Conservation (phyloP, 2,329 filamentous ascomycete species). For the Penicillium sp. region DNA sequence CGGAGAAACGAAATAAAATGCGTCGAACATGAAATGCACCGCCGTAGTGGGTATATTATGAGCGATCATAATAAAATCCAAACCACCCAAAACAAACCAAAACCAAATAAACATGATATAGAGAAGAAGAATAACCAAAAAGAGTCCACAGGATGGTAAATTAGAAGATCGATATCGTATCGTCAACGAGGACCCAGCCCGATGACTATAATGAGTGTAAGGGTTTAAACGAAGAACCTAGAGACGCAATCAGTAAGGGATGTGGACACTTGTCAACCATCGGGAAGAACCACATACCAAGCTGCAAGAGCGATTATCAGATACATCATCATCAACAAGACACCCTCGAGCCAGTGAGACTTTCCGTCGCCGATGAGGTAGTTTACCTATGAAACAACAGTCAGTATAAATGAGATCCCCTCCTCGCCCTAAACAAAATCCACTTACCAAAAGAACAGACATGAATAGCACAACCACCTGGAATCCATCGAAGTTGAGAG, state of each 20-base stretch:
- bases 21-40: neutral
- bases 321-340: slow-evolving; percentile 60
- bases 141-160: neutral
- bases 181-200: neutral
- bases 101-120: neutral
- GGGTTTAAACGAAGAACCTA: slow-evolving; percentile 9
- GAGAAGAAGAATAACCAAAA: neutral
- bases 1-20: neutral
- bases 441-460: slow-evolving; percentile 46
- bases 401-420: slow-evolving; percentile 7
- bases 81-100: no score
- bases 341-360: slow-evolving; percentile 61
- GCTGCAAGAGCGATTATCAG: slow-evolving; percentile 62
- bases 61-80: slow-evolving; percentile 3
- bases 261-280: neutral
- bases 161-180: neutral
- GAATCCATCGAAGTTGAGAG: slow-evolving; percentile 82
- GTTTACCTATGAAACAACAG: slow-evolving; percentile 50
- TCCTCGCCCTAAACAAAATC: neutral
- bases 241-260: neutral
- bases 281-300: slow-evolving; percentile 44
- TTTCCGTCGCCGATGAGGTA: slow-evolving; percentile 64
- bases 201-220: neutral
- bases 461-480: slow-evolving; percentile 70
- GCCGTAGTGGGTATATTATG: slow-evolving; percentile 7